Percentiles rank a stretch among this genome's conserved stretches.
Evolutionary conservation across 306 rosid species (phyloP).

Genomic region (Begonia loranthoides): DNA sequence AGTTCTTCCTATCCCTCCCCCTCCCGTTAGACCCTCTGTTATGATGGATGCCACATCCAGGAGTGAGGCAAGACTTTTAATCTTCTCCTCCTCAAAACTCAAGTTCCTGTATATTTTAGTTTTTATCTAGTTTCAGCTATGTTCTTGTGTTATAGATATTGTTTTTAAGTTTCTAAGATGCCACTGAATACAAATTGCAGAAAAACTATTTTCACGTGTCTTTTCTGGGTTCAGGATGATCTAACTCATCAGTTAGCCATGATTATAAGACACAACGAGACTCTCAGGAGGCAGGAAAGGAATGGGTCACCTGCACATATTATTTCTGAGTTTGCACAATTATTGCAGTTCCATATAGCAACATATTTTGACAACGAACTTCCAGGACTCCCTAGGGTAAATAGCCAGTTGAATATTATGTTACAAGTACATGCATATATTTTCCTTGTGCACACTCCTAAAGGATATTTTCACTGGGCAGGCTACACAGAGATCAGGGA

Average conservation of each 20-base stretch:
- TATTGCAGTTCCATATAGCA: slow-evolving; percentile 92
- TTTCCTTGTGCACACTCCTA: background rate
- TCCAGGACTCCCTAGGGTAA: slow-evolving; percentile 96
- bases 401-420: slow-evolving; percentile 14
- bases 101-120: background rate
- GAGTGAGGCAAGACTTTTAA: slow-evolving; percentile 70
- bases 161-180: background rate
- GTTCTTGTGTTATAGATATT: background rate
- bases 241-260: slow-evolving; percentile 95
- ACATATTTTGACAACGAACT: slow-evolving; percentile 93
- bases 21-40: slow-evolving; percentile 97
- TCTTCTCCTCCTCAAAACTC: background rate
- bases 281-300: slow-evolving; percentile 85
- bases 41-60: slow-evolving; percentile 99
- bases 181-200: too few relatives aligned
- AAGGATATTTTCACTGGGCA: slow-evolving; percentile 13
- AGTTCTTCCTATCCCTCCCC: slow-evolving; percentile 99
- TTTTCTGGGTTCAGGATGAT: slow-evolving; percentile 56
- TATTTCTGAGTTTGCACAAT: slow-evolving; percentile 91
- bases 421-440: background rate
- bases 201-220: background rate
- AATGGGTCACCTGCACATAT: slow-evolving; percentile 98
- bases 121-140: background rate
- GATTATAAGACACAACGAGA: slow-evolving; percentile 95
- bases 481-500: slow-evolving; percentile 98